These are phyloP conservation scores for Suillus paluster DNA, from an alignment of 768 basidiomycete genomes.

Conservation along the genomic window DNA sequence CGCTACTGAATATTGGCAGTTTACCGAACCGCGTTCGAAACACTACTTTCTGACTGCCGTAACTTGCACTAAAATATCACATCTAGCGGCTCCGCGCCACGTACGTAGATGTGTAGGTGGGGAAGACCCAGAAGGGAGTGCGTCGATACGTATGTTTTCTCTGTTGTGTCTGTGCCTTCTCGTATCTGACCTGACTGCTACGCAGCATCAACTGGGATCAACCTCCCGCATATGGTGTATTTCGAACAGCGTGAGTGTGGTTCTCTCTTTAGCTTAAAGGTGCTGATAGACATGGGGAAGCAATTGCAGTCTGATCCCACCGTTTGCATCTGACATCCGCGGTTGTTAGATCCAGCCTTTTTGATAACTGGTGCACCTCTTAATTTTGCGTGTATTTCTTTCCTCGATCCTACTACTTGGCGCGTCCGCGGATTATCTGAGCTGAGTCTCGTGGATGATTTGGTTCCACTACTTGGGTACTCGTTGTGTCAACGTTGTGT, in stretches of 20 bases:
- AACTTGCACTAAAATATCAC: background rate
- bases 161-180: background rate
- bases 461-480: background rate
- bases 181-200: background rate
- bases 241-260: conserved; percentile 46
- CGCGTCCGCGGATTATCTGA: background rate
- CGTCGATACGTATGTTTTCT: conserved; percentile 45
- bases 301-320: conserved; percentile 37
- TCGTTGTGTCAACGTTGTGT: too few relatives aligned
- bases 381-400: background rate
- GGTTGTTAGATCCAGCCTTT: background rate
- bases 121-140: conserved; percentile 54
- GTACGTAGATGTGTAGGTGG: conserved; percentile 46
- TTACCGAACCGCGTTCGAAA: conserved; percentile 42
- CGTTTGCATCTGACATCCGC: conserved; percentile 29
- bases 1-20: conserved; percentile 53
- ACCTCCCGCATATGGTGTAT: conserved; percentile 49
- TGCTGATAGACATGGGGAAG: conserved; percentile 19
- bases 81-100: conserved; percentile 35
- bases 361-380: background rate
- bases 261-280: conserved; percentile 10
- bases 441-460: background rate
- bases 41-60: background rate
- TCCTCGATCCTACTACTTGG: background rate
- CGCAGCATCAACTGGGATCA: conserved; percentile 51